Conservation (phyloP, 805 yeast species). For the Ogataea pilisensis region DNA sequence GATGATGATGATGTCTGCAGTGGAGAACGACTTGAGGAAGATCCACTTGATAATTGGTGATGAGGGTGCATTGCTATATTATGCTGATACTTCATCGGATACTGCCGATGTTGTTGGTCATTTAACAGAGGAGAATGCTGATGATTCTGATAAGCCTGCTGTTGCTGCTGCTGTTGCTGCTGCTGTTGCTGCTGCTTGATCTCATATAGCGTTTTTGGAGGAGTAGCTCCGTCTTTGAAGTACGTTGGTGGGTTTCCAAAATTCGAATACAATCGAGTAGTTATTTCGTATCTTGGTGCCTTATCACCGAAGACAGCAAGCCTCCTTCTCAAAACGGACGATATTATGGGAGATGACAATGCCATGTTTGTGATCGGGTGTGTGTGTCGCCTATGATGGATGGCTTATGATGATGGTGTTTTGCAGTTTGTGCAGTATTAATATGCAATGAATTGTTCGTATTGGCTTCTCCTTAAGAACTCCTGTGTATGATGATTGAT, state of each 20-base stretch:
- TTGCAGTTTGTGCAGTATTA: too few relatives aligned
- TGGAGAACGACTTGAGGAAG: not conserved
- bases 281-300: too few relatives aligned
- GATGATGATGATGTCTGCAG: not conserved
- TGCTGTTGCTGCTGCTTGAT: slow-evolving; percentile 5
- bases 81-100: not conserved
- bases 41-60: too few relatives aligned
- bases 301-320: too few relatives aligned
- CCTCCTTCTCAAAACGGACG: not conserved
- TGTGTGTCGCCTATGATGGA: too few relatives aligned
- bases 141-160: too few relatives aligned
- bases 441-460: too few relatives aligned
- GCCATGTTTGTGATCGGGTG: too few relatives aligned
- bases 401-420: too few relatives aligned
- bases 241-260: slow-evolving; percentile 20
- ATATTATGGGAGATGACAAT: not conserved
- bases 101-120: not conserved
- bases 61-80: not conserved
- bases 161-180: slow-evolving; percentile 6
- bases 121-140: too few relatives aligned
- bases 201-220: slow-evolving; percentile 31
- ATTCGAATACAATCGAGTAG: slow-evolving; percentile 3
- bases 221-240: slow-evolving; percentile 19
- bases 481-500: too few relatives aligned
- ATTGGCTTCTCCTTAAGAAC: too few relatives aligned